Conservation (phyloP, 2,329 filamentous ascomycete species). For the Aspergillus versicolor region DNA sequence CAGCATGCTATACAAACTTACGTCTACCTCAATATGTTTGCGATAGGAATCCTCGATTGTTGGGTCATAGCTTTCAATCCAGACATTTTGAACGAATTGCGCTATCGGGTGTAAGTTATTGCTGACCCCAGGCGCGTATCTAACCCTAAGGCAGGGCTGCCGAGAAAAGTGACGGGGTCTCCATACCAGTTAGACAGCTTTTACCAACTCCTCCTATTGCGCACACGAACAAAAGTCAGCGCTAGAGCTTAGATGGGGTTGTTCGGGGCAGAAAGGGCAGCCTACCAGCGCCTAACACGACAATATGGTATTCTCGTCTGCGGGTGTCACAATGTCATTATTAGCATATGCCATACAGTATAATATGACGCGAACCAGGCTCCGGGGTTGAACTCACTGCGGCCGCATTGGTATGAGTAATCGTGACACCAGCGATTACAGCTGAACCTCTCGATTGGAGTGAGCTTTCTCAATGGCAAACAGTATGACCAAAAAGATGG, state of each 20-base stretch:
- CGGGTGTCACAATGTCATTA: slow-evolving; percentile 5
- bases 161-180: slow-evolving; percentile 1
- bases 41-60: slow-evolving; percentile 87
- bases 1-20: slow-evolving; percentile 51
- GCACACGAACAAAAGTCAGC: slow-evolving; percentile 16
- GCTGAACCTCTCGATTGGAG: background rate
- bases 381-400: slow-evolving; percentile 30
- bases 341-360: slow-evolving; percentile 20
- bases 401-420: slow-evolving; percentile 32
- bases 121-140: background rate
- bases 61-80: slow-evolving; percentile 88
- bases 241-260: slow-evolving; percentile 1
- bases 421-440: slow-evolving; percentile 3
- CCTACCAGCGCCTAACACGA: slow-evolving; percentile 75
- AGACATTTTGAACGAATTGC: slow-evolving; percentile 91
- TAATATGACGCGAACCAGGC: slow-evolving; percentile 1
- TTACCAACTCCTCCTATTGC: slow-evolving; percentile 80
- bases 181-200: slow-evolving; percentile 82
- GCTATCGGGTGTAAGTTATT: slow-evolving; percentile 51
- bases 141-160: background rate
- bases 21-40: slow-evolving; percentile 87
- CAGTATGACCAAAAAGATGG: background rate
- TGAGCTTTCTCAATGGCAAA: slow-evolving; percentile 2
- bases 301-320: slow-evolving; percentile 78
- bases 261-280: slow-evolving; percentile 8